phyloP scores from a whole-genome alignment of 2,329 filamentous ascomycete genomes.

The Sporothrix brunneoviolacea region DNA sequence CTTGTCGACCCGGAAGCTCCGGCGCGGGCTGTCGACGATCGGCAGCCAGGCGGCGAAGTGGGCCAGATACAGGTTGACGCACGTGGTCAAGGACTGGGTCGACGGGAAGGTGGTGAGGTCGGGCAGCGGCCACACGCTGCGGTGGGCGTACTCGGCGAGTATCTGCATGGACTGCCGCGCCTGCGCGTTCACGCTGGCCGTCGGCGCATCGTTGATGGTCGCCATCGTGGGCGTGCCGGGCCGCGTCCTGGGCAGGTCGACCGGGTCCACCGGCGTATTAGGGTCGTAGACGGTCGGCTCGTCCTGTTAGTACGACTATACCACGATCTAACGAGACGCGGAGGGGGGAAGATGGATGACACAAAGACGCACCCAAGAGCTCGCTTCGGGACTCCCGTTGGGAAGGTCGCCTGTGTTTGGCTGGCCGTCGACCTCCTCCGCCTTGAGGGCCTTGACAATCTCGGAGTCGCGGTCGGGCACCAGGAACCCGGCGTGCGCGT shows the following conservation, averaged over 20 bases:
- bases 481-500: background rate
- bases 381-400: background rate
- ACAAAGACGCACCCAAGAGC: no score
- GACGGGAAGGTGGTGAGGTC: background rate
- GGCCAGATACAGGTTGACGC: background rate
- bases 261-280: background rate
- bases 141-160: background rate
- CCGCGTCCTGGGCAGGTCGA: background rate
- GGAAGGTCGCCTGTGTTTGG: background rate
- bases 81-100: background rate
- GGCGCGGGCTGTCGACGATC: background rate
- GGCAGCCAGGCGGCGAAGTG: background rate
- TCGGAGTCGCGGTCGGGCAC: background rate
- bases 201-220: background rate
- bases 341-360: no score
- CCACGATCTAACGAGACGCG: no score
- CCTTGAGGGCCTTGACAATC: slow-evolving; percentile 3
- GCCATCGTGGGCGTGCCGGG: background rate
- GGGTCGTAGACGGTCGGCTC: slow-evolving; percentile 1
- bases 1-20: background rate
- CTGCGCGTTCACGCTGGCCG: background rate
- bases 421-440: slow-evolving; percentile 1
- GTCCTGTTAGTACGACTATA: no score
- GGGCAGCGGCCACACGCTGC: background rate
- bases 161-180: slow-evolving; percentile 1